These are phyloP conservation scores for Fusarium pseudograminearum DNA, from an alignment of 2,329 filamentous ascomycete species.

Conservation along the genomic window DNA sequence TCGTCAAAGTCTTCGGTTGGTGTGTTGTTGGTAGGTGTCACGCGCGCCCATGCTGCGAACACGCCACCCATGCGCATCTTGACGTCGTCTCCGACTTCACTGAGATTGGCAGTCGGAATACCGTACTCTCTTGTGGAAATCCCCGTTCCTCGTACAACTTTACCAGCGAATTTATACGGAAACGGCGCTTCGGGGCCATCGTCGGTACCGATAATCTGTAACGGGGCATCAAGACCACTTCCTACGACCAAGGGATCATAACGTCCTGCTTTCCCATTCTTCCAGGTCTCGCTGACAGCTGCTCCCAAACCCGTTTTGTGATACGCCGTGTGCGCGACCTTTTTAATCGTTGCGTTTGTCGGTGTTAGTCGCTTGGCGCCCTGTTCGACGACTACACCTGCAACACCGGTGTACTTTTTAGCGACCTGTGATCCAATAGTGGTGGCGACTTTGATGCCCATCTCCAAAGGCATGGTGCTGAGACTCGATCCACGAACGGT, in stretches of 20 bases:
- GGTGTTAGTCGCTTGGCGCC: conserved; percentile 55
- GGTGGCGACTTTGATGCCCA: conserved; percentile 69
- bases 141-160: conserved; percentile 60
- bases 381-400: conserved; percentile 56
- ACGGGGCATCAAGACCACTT: conserved; percentile 49
- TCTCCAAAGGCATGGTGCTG: conserved; percentile 72
- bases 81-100: conserved; percentile 64
- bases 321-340: conserved; percentile 57
- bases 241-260: conserved; percentile 54
- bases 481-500: conserved; percentile 74
- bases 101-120: conserved; percentile 67
- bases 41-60: conserved; percentile 73
- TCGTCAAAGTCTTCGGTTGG: conserved; percentile 50
- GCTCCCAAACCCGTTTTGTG: conserved; percentile 46
- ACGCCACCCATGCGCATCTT: conserved; percentile 68
- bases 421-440: conserved; percentile 61
- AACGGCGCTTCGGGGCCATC: conserved; percentile 65
- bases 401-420: conserved; percentile 57
- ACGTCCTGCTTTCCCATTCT: conserved; percentile 53
- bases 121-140: conserved; percentile 56
- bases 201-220: conserved; percentile 60
- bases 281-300: conserved; percentile 51
- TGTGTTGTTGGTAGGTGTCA: conserved; percentile 51
- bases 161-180: conserved; percentile 64
- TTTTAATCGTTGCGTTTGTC: conserved; percentile 47